Conservation (phyloP, 768 basidiomycete species). For the Hericium erinaceus region DNA sequence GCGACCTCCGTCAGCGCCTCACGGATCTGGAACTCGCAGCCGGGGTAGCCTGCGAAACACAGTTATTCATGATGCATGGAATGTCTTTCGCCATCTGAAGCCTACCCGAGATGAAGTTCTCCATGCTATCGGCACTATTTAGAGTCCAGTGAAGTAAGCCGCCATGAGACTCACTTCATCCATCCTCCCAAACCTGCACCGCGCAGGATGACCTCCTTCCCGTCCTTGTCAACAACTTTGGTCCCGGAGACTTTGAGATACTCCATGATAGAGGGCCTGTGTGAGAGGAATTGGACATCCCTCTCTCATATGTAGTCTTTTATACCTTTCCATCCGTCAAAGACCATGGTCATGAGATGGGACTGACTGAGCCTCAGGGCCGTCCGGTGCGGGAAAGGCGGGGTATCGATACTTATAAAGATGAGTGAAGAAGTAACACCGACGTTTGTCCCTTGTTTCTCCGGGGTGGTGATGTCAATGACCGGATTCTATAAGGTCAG, state of each 20-base stretch:
- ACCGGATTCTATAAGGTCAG: no score
- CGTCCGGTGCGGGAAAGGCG: neutral
- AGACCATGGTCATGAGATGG: neutral
- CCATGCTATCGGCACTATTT: conserved; percentile 40
- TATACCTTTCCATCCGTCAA: neutral
- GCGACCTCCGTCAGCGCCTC: conserved; percentile 56
- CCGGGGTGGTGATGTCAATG: no score
- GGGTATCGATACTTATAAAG: neutral
- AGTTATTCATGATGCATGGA: neutral
- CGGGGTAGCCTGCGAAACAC: conserved; percentile 50
- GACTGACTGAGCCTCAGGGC: neutral
- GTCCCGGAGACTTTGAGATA: conserved; percentile 49
- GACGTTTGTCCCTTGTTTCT: no score
- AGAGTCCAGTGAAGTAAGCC: neutral
- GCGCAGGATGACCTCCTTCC: conserved; percentile 48
- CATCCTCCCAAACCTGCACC: conserved; percentile 79
- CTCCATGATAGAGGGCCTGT: conserved; percentile 30
- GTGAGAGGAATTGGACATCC: neutral
- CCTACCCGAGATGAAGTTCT: conserved; percentile 63
- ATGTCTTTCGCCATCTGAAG: neutral
- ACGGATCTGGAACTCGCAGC: conserved; percentile 74
- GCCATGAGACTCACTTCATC: conserved; percentile 59
- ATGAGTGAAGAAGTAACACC: no score
- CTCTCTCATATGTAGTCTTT: neutral
- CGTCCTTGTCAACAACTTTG: conserved; percentile 48